Base-by-base conservation (phyloP, 331 rosid genomes). In the Phaseolus coccineus region DNA sequence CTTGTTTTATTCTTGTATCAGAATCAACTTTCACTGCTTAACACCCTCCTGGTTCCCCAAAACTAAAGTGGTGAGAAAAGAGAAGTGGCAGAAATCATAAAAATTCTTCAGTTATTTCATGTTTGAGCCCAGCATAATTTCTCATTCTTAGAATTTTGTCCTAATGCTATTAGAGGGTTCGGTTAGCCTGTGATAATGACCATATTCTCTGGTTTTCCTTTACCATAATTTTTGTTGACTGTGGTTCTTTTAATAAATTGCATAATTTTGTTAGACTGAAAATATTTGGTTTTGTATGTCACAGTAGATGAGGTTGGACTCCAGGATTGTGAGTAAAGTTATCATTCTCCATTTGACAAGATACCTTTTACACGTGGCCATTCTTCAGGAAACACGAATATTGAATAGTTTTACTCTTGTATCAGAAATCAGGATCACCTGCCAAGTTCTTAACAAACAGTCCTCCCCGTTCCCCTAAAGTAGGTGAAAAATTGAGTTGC, bases 251-350 rank as follows among this genome's bases (percentile, higher is more conserved):
- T 3, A 46, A 46, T 46, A 12, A 15, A 46, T 12, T 46, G 5
- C 5, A 12, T 46, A 46, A 46, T 11, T 46, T 19, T 46, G 15
- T 46, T 46, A 46, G 51, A 46, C 51, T 46, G 51, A 46, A 46
- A 46, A 68, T 64, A 55, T 47, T 44, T 58, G 73, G 66, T 69
- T 72, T 28, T 59, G 47, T 78, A 42, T 57, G 59, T 14, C 28
- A 71, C 31, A 15, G 55, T 44, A 82, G 69, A 25, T 72, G 69
- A 72, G 42, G 51, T 73, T 80, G 58, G 35, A 42, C 30, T 66
- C 70, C 55, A 22, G 51, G 64, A 74, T 31, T 76, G 24, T 84
- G 71, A 70, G 57, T 62, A 1, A 40, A 48, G 57, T 79, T 69
- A 39, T 31, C 77, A 56, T 71, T 67, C 53, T 58, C 13, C 66